Conservation (phyloP, 495 filamentous ascomycete genomes). For the Chaetomium fimeti region DNA sequence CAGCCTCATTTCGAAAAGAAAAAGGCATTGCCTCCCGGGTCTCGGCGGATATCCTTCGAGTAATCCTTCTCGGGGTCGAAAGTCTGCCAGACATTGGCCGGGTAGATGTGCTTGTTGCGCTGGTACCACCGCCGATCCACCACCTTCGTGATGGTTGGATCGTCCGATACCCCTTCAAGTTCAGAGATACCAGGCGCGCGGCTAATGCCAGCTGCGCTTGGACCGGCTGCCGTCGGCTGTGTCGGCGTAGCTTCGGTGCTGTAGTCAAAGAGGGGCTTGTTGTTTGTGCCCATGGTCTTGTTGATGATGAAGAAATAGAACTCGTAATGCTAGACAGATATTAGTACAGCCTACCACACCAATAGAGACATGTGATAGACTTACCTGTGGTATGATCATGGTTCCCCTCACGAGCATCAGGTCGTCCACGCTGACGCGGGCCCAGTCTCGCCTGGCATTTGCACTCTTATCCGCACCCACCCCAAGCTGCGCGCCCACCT, state of each 20-base stretch:
- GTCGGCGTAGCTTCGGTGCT: conserved; percentile 46
- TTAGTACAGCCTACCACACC: background rate
- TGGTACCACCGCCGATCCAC: conserved; percentile 97
- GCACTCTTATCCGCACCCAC: conserved; percentile 61
- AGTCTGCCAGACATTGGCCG: conserved; percentile 91
- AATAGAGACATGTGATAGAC: conserved; percentile 34
- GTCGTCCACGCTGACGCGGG: conserved; percentile 92
- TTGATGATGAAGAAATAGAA: conserved; percentile 97
- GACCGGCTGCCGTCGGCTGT: background rate
- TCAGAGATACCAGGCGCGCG: conserved; percentile 34
- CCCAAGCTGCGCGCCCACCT: conserved; percentile 80
- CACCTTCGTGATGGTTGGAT: conserved; percentile 85
- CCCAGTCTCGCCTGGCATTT: conserved; percentile 79
- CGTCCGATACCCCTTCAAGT: conserved; percentile 78
- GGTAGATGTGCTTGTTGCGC: conserved; percentile 95
- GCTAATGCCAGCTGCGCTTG: conserved; percentile 39
- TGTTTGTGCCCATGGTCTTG: conserved; percentile 66
- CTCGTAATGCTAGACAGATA: conserved; percentile 73
- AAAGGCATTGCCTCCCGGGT: conserved; percentile 85
- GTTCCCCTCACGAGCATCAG: conserved; percentile 90
- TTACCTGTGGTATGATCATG: conserved; percentile 90
- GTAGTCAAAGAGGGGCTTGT: conserved; percentile 77
- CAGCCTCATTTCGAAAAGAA: conserved; percentile 64
- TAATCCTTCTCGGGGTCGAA: conserved; percentile 91
- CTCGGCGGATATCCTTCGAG: conserved; percentile 72